A percentile compares a stretch with the other conserved stretches of the same genome.
phyloP scores from a whole-genome alignment of 2,329 filamentous ascomycete species.

The Amylocarpus encephaloides region DNA sequence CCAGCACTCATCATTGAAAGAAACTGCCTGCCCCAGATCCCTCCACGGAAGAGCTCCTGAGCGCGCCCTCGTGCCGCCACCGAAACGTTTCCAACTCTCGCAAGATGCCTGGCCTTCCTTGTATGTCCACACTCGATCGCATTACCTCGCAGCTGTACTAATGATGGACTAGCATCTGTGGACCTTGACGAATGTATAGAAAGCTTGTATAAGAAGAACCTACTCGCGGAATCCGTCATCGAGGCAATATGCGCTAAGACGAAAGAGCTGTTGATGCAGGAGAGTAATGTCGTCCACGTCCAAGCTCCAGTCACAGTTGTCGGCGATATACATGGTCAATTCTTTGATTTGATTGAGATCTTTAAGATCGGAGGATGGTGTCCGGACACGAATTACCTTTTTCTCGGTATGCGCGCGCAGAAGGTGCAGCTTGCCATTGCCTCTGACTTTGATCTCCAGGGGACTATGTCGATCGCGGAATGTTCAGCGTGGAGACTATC shows the following conservation, averaged over 20 bases:
- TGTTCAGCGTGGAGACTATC: constrained; percentile 98
- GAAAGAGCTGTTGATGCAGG: constrained; percentile 97
- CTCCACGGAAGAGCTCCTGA: constrained; percentile 20
- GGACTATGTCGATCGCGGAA: constrained; percentile 95
- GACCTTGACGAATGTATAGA: constrained; percentile 98
- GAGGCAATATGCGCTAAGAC: constrained; percentile 99
- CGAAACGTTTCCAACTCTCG: constrained; percentile 13
- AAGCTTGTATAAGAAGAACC: constrained; percentile 92
- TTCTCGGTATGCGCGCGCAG: constrained; percentile 59
- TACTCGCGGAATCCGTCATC: constrained; percentile 94
- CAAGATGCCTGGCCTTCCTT: constrained; percentile 52
- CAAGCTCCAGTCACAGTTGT: constrained; percentile 93
- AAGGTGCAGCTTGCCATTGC: no score
- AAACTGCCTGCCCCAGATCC: constrained; percentile 19
- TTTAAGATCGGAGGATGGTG: constrained; percentile 97
- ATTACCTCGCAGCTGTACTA: not conserved
- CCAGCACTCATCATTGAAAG: constrained; percentile 23
- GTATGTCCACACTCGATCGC: constrained; percentile 34
- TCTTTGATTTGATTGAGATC: constrained; percentile 98
- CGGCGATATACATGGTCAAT: constrained; percentile 97
- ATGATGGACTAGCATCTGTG: constrained; percentile 64
- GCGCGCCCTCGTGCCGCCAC: constrained; percentile 14
- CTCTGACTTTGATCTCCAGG: constrained; percentile 38
- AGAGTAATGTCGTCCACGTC: constrained; percentile 99
- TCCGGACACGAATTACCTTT: constrained; percentile 96